Conservation (phyloP, 257 asterid genomes). For the Solanum sparsipilum region DNA sequence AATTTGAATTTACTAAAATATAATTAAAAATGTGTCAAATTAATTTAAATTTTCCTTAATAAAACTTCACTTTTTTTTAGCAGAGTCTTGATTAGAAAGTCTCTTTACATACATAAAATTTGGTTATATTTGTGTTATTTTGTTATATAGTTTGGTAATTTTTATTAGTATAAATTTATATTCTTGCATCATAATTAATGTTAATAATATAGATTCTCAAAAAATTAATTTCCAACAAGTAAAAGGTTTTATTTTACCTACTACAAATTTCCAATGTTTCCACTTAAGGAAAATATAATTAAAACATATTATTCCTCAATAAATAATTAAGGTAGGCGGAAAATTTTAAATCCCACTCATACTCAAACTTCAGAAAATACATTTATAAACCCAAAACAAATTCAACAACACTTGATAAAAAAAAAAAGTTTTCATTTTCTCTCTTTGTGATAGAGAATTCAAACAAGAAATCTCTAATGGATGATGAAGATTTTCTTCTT, state of each 20-base stretch:
- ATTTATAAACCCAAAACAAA: too few species aligned
- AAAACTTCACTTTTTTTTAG: background rate
- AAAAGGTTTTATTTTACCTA: background rate
- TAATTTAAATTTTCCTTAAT: background rate
- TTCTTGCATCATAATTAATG: too few species aligned
- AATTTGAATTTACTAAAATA: background rate
- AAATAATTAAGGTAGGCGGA: too few species aligned
- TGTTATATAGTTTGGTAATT: background rate
- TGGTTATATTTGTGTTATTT: background rate
- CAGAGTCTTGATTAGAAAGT: too few species aligned
- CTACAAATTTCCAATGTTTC: background rate
- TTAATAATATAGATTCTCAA: background rate
- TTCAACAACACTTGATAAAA: too few species aligned
- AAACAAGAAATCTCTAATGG: background rate
- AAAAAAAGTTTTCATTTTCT: background rate
- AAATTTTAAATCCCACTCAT: too few species aligned
- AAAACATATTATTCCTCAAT: too few species aligned
- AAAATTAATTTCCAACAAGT: background rate
- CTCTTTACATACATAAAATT: background rate
- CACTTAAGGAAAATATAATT: background rate
- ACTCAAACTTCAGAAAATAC: too few species aligned
- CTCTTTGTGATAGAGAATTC: background rate
- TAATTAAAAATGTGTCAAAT: background rate
- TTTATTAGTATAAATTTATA: too few species aligned
- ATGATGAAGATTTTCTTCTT: background rate